Percentiles rank a stretch among this genome's conserved stretches.
Conservation (phyloP, 2,329 filamentous ascomycete species). For the Colletotrichum sp. region DNA sequence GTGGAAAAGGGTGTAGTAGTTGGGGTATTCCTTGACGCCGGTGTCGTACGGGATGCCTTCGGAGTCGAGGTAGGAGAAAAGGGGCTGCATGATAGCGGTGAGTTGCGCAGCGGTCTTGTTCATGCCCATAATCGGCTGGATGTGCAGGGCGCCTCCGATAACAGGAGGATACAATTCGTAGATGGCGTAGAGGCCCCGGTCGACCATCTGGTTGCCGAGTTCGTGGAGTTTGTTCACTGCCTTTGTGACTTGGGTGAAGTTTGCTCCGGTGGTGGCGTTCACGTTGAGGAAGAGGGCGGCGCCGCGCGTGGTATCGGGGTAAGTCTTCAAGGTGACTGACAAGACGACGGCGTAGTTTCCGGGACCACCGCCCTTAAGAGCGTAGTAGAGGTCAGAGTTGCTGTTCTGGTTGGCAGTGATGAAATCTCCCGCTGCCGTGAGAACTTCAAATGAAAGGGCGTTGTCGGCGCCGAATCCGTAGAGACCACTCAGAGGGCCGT, state of each 20-base stretch:
- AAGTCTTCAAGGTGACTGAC: conserved; percentile 58
- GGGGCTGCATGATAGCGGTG: neutral
- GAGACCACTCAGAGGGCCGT: conserved; percentile 49
- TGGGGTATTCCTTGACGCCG: conserved; percentile 2
- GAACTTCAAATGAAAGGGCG: conserved; percentile 49
- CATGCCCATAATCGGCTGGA: conserved; percentile 25
- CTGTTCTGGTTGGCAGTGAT: conserved; percentile 47
- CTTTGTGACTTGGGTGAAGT: conserved; percentile 10
- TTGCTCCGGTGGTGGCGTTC: conserved; percentile 9
- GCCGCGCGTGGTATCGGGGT: conserved; percentile 30
- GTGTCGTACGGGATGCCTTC: conserved; percentile 13
- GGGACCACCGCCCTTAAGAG: conserved; percentile 57
- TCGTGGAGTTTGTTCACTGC: conserved; percentile 14
- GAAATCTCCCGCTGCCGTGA: conserved; percentile 50
- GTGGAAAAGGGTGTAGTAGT: conserved; percentile 19
- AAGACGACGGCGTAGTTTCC: conserved; percentile 58
- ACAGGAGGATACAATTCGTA: conserved; percentile 18
- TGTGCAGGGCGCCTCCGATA: conserved; percentile 12
- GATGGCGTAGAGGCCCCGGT: conserved; percentile 17
- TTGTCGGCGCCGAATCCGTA: conserved; percentile 54
- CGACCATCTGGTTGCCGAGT: conserved; percentile 15
- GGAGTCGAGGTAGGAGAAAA: conserved; percentile 10
- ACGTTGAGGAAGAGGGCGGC: conserved; percentile 19
- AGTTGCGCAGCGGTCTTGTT: conserved; percentile 20
- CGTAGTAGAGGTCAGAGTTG: conserved; percentile 63